Evolutionary conservation across 129 eudicot genomes (phyloP).

Genomic region (Deinandra increscens): DNA sequence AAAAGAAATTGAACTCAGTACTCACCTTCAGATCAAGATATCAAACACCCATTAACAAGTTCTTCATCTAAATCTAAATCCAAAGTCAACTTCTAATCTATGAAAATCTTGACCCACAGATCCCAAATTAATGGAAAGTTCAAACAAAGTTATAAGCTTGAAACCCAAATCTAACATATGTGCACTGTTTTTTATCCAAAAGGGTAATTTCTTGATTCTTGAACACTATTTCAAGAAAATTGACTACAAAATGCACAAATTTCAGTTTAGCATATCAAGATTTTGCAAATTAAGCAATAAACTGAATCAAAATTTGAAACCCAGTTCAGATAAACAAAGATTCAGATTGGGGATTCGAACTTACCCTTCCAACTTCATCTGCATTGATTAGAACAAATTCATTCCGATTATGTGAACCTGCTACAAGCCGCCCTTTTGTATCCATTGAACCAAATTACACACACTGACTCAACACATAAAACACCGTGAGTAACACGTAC

Average conservation of each 20-base stretch:
- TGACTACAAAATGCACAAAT: constrained; percentile 11
- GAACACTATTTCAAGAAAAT: constrained; percentile 20
- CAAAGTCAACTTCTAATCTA: constrained; percentile 17
- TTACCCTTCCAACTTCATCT: constrained; percentile 96
- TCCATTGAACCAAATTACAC: constrained; percentile 48
- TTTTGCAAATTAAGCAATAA: constrained; percentile 7
- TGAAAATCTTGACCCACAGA: constrained; percentile 21
- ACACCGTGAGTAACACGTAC: constrained; percentile 14
- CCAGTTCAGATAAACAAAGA: constrained; percentile 13
- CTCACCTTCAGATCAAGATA: constrained; percentile 31
- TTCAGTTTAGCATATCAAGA: background rate
- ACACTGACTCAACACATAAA: constrained; percentile 20
- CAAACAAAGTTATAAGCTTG: constrained; percentile 16
- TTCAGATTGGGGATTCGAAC: constrained; percentile 32
- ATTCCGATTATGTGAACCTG: constrained; percentile 96
- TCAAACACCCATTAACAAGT: constrained; percentile 12
- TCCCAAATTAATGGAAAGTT: constrained; percentile 2
- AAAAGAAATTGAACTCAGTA: background rate
- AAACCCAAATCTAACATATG: constrained; percentile 30
- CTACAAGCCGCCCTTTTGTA: constrained; percentile 87
- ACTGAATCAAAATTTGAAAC: constrained; percentile 7
- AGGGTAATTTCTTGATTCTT: constrained; percentile 21
- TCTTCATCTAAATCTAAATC: background rate
- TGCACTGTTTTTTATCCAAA: constrained; percentile 25
- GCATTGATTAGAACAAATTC: constrained; percentile 98